Percentiles rank a stretch among this genome's conserved stretches.
Evolutionary conservation across 306 rosid genomes (phyloP).

Genomic region (Begonia masoniana): DNA sequence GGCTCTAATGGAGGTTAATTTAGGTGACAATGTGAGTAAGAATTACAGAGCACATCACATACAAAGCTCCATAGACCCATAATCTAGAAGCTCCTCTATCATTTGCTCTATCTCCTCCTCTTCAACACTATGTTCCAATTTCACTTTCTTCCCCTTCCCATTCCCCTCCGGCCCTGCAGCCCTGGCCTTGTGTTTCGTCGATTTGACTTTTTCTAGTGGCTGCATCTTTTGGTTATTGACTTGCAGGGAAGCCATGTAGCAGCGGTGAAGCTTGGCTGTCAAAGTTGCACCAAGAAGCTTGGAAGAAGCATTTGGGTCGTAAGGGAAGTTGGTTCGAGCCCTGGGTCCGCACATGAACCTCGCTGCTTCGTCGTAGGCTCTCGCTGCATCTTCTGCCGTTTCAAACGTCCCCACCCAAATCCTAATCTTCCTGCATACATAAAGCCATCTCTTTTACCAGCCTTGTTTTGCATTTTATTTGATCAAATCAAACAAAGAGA

Average conservation of each 20-base stretch:
- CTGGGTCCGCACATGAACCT: neutral
- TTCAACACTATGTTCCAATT: constrained; percentile 7
- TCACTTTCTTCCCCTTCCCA: neutral
- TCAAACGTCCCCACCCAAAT: constrained; percentile 1
- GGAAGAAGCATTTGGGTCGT: constrained; percentile 1
- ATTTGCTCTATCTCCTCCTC: constrained; percentile 70
- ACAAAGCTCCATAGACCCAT: neutral
- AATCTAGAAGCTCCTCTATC: constrained; percentile 16
- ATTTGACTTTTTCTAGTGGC: neutral
- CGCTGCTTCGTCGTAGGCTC: constrained; percentile 3
- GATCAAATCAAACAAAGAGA: neutral
- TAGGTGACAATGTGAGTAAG: neutral
- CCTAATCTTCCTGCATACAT: neutral
- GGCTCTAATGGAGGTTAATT: no score
- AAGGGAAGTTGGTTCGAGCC: neutral
- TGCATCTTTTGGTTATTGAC: neutral
- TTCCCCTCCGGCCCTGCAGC: neutral
- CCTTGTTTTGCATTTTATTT: neutral
- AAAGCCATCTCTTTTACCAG: neutral
- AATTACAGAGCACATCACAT: neutral
- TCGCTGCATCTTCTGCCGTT: constrained; percentile 1
- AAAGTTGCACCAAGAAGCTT: constrained; percentile 1
- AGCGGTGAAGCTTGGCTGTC: neutral
- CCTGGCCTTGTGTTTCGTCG: neutral
- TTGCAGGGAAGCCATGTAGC: neutral